Conservation (phyloP, 2,329 filamentous ascomycete genomes). For the Karstenula rhodostoma region DNA sequence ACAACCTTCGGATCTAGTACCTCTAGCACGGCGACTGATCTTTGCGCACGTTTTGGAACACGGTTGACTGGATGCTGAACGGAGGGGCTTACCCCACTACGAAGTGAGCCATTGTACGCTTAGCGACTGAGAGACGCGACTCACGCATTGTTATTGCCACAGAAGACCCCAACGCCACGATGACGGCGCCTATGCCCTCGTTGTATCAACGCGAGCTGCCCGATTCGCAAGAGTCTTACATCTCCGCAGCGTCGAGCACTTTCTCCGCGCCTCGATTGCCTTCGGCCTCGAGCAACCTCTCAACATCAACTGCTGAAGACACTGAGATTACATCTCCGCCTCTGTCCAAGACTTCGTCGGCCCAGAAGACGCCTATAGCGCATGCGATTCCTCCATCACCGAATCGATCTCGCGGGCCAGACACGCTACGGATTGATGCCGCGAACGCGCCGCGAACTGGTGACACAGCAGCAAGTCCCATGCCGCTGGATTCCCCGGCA, state of each 20-base stretch:
- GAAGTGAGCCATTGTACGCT: no score
- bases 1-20: slow-evolving; percentile 1
- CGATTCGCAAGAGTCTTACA: slow-evolving; percentile 45
- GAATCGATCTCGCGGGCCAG: slow-evolving; percentile 59
- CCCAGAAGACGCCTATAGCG: slow-evolving; percentile 55
- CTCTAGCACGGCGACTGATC: slow-evolving; percentile 2
- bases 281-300: slow-evolving; percentile 45
- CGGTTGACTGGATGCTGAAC: slow-evolving; percentile 10
- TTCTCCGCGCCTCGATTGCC: slow-evolving; percentile 43
- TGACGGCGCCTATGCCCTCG: slow-evolving; percentile 22
- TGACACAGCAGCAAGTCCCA: slow-evolving; percentile 50
- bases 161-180: slow-evolving; percentile 27
- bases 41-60: slow-evolving; percentile 13
- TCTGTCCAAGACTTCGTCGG: slow-evolving; percentile 32
- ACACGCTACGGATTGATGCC: slow-evolving; percentile 34
- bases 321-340: slow-evolving; percentile 40
- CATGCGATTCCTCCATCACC: slow-evolving; percentile 49
- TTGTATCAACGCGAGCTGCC: slow-evolving; percentile 26
- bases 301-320: slow-evolving; percentile 39
- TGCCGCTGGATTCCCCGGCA: slow-evolving; percentile 51
- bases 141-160: slow-evolving; percentile 26
- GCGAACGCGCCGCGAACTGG: slow-evolving; percentile 37
- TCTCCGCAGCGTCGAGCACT: slow-evolving; percentile 44
- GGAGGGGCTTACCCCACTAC: no score
- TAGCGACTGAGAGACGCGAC: slow-evolving; percentile 23